Evolutionary conservation across 208 protist genomes (phyloP).

Genomic region (Leishmania amazonensis): DNA sequence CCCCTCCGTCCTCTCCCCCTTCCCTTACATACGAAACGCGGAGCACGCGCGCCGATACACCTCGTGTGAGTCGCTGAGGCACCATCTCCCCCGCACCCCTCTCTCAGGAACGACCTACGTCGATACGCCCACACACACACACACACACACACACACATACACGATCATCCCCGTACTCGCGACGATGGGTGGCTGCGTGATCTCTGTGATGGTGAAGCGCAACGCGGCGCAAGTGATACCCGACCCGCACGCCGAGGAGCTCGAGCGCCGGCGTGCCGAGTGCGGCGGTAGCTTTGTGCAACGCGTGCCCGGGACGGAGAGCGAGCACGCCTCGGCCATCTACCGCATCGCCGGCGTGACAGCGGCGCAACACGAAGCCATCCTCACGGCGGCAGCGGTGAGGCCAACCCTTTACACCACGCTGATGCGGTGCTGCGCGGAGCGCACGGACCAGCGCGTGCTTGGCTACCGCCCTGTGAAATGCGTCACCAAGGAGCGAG

Average conservation of each 20-base stretch:
- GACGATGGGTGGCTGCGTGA: constrained; percentile 51
- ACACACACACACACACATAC: too few species aligned
- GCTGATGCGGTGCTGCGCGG: constrained; percentile 24
- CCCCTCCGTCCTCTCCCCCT: background rate
- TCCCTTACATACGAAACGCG: background rate
- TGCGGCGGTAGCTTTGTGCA: constrained; percentile 36
- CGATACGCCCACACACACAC: background rate
- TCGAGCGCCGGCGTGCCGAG: constrained; percentile 16
- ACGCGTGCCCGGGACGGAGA: constrained; percentile 52
- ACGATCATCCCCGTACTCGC: background rate
- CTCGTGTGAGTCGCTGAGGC: background rate
- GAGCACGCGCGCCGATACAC: background rate
- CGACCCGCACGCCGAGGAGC: constrained; percentile 30
- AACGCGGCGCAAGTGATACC: constrained; percentile 27
- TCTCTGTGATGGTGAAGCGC: constrained; percentile 43
- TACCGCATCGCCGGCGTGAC: constrained; percentile 48
- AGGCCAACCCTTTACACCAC: constrained; percentile 26
- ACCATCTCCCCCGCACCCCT: background rate
- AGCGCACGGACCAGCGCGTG: constrained; percentile 29
- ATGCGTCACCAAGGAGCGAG: constrained; percentile 23
- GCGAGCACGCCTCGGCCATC: constrained; percentile 38
- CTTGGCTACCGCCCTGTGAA: constrained; percentile 45
- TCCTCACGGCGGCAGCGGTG: constrained; percentile 14
- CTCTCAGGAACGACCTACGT: background rate
- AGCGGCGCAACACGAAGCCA: constrained; percentile 18